These are phyloP conservation scores for Schizosaccharomyces octosporus DNA, from an alignment of 805 yeast species.

Conservation along the genomic window DNA sequence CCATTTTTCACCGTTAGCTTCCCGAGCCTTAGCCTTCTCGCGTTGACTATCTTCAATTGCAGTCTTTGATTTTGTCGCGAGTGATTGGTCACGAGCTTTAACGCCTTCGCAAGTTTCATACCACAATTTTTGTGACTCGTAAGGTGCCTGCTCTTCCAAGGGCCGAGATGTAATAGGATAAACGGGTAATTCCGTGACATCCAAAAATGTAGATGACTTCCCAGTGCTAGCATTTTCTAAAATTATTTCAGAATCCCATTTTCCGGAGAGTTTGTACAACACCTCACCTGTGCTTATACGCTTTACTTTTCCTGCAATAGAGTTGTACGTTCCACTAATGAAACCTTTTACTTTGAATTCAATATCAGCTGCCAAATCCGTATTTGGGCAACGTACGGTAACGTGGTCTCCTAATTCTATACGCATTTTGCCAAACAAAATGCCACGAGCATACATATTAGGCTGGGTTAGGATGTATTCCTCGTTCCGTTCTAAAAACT, in stretches of 20 bases:
- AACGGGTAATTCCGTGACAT: conserved; percentile 30
- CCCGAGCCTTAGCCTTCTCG: conserved; percentile 40
- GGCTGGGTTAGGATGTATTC: conserved; percentile 76
- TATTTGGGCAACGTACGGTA: conserved; percentile 37
- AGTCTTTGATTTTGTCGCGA: conserved; percentile 73
- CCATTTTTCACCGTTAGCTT: conserved; percentile 56
- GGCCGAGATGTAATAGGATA: conserved; percentile 52
- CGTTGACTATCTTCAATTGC: conserved; percentile 78
- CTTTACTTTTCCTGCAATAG: conserved; percentile 51
- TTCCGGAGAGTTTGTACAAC: conserved; percentile 51
- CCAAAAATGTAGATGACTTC: conserved; percentile 29
- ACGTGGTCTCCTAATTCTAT: conserved; percentile 85
- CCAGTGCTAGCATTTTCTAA: conserved; percentile 30
- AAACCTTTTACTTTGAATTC: conserved; percentile 92
- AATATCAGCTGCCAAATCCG: conserved; percentile 45
- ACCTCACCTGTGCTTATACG: conserved; percentile 26
- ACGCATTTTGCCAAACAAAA: conserved; percentile 68
- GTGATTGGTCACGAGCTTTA: conserved; percentile 49
- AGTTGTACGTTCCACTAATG: conserved; percentile 76
- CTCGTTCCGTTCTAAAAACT: conserved; percentile 39
- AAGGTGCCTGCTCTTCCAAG: conserved; percentile 48
- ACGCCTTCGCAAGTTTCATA: conserved; percentile 55
- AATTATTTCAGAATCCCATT: conserved; percentile 76
- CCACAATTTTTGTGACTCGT: conserved; percentile 73
- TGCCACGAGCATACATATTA: conserved; percentile 82